Conservation (phyloP, 148 eudicot genomes). For the Cornus kousa region DNA sequence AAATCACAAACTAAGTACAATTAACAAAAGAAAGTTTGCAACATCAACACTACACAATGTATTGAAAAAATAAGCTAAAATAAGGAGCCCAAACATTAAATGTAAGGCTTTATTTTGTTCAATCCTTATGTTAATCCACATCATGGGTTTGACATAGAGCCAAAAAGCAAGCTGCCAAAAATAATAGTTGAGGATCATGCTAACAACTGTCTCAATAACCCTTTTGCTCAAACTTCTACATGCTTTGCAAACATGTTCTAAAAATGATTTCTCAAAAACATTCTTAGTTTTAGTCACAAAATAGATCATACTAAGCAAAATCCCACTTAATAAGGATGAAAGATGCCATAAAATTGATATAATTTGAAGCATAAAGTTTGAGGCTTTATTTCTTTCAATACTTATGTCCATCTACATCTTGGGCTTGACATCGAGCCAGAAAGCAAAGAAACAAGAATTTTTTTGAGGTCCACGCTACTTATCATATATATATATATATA, state of each 20-base stretch:
- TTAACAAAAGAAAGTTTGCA: background rate
- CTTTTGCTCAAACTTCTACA: conserved; percentile 3
- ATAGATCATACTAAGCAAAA: background rate
- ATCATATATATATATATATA: no score
- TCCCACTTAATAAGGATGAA: background rate
- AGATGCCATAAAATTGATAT: background rate
- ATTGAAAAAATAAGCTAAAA: background rate
- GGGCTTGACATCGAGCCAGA: no score
- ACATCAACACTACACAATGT: background rate
- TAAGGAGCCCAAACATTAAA: background rate
- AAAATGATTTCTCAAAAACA: background rate
- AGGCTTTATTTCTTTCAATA: no score
- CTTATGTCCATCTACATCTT: no score
- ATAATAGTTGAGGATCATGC: background rate
- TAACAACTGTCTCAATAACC: background rate
- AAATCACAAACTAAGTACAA: background rate
- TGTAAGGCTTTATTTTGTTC: background rate
- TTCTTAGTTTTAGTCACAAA: background rate
- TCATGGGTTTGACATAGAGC: background rate
- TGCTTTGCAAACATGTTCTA: conserved; percentile 2
- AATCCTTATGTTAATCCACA: background rate
- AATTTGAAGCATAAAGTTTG: no score
- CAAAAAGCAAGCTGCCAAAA: background rate
- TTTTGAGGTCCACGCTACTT: no score
- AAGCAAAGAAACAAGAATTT: no score